phyloP scores from a whole-genome alignment of 2,329 filamentous ascomycete species.

The Phaeophleospora eucalypticola region DNA sequence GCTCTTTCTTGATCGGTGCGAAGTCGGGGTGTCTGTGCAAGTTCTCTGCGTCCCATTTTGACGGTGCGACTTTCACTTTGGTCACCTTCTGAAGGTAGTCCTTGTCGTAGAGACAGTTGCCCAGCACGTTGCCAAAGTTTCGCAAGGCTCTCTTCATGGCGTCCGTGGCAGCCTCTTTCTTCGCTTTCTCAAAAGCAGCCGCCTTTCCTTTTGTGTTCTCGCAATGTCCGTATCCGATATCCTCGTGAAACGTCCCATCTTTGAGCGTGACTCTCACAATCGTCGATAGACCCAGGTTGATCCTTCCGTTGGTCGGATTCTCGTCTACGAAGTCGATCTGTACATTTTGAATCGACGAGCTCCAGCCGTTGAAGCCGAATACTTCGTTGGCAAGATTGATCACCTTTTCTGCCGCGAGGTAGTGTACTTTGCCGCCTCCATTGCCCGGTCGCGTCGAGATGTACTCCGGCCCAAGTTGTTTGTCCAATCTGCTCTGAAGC shows the following conservation, averaged over 20 bases:
- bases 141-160: slow-evolving; percentile 83
- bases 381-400: slow-evolving; percentile 93
- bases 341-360: slow-evolving; percentile 88
- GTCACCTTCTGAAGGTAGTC: slow-evolving; percentile 86
- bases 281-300: slow-evolving; percentile 82
- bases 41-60: slow-evolving; percentile 72
- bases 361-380: slow-evolving; percentile 98
- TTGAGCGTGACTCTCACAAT: slow-evolving; percentile 84
- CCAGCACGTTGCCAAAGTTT: slow-evolving; percentile 91
- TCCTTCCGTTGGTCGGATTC: slow-evolving; percentile 68
- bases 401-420: slow-evolving; percentile 92
- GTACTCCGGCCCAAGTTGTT: slow-evolving; percentile 92
- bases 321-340: slow-evolving; percentile 96
- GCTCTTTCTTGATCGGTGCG: slow-evolving; percentile 56
- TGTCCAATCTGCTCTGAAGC: slow-evolving; percentile 79
- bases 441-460: slow-evolving; percentile 82
- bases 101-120: slow-evolving; percentile 99
- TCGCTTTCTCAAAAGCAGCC: slow-evolving; percentile 94
- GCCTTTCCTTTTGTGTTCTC: slow-evolving; percentile 96
- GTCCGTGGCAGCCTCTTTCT: slow-evolving; percentile 96
- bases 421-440: slow-evolving; percentile 81
- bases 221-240: slow-evolving; percentile 93
- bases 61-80: slow-evolving; percentile 76
- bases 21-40: slow-evolving; percentile 79
- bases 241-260: slow-evolving; percentile 96